phyloP scores from a whole-genome alignment of 2,329 filamentous ascomycete genomes.

The Dendryphion nanum region DNA sequence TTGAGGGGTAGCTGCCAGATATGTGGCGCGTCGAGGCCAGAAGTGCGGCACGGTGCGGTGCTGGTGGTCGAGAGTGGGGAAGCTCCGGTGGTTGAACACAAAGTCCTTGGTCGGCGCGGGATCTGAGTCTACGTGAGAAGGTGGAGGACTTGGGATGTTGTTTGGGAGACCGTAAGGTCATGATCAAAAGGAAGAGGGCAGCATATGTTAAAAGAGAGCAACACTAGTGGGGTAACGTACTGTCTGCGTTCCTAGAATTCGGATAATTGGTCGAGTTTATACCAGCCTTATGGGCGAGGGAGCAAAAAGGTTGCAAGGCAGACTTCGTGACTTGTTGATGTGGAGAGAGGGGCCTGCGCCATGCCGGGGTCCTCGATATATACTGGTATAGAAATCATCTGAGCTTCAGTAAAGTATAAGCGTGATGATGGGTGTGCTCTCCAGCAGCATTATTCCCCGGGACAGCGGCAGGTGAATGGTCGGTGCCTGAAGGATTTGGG shows the following conservation, averaged over 20 bases:
- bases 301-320: constrained; percentile 28
- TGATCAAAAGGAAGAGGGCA: constrained; percentile 26
- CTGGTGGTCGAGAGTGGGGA: constrained; percentile 24
- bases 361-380: constrained; percentile 34
- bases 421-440: constrained; percentile 16
- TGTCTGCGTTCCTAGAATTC: constrained; percentile 24
- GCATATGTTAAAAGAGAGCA: constrained; percentile 24
- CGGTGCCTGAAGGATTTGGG: constrained; percentile 39
- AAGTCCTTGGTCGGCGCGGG: constrained; percentile 26
- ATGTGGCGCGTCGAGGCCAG: constrained; percentile 27
- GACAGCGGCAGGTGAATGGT: constrained; percentile 36
- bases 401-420: constrained; percentile 27
- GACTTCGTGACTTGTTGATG: constrained; percentile 27
- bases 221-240: constrained; percentile 29
- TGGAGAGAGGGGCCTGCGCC: constrained; percentile 30
- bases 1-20: constrained; percentile 27
- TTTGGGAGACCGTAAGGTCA: constrained; percentile 35
- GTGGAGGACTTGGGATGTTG: constrained; percentile 26
- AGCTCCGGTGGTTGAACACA: constrained; percentile 31
- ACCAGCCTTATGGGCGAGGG: constrained; percentile 27
- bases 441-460: constrained; percentile 36
- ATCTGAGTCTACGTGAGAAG: constrained; percentile 37
- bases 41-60: constrained; percentile 33
- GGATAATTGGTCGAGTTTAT: constrained; percentile 21
- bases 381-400: constrained; percentile 30